Evolutionary conservation across 331 rosid species (phyloP).

Genomic region (Pyracantha coccinea): DNA sequence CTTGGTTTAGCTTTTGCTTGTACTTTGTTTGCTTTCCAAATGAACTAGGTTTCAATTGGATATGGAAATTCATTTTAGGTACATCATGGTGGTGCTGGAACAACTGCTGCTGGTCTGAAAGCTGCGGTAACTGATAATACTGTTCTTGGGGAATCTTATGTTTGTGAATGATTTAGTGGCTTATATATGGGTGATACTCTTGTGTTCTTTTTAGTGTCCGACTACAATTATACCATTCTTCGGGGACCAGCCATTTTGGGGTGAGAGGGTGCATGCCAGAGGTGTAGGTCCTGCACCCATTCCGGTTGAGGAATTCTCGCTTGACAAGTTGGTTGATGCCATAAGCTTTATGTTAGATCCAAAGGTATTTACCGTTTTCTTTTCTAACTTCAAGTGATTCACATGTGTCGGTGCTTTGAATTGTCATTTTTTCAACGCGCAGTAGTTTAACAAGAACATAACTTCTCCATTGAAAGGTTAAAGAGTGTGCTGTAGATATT

Average conservation of each 20-base stretch:
- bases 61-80: conserved; percentile 35
- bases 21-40: not conserved
- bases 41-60: not conserved
- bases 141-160: not conserved
- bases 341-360: conserved; percentile 69
- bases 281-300: conserved; percentile 93
- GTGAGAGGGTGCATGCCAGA: conserved; percentile 75
- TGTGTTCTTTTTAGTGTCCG: conserved; percentile 52
- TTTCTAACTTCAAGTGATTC: not conserved
- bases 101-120: conserved; percentile 96
- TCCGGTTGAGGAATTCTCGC: conserved; percentile 55
- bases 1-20: not conserved
- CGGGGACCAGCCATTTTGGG: conserved; percentile 97
- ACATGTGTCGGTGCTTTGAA: not conserved
- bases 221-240: conserved; percentile 89
- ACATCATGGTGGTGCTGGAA: conserved; percentile 99
- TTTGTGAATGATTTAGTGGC: not conserved
- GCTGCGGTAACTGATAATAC: conserved; percentile 57
- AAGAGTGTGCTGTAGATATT: conserved; percentile 47
- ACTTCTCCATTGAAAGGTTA: conserved; percentile 36
- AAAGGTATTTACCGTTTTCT: conserved; percentile 36
- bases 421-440: not conserved
- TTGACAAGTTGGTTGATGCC: conserved; percentile 65
- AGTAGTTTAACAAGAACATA: not conserved
- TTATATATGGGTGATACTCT: conserved; percentile 7